phyloP scores from a whole-genome alignment of 23 red algal genomes.

The Gracilaria gracilis region DNA sequence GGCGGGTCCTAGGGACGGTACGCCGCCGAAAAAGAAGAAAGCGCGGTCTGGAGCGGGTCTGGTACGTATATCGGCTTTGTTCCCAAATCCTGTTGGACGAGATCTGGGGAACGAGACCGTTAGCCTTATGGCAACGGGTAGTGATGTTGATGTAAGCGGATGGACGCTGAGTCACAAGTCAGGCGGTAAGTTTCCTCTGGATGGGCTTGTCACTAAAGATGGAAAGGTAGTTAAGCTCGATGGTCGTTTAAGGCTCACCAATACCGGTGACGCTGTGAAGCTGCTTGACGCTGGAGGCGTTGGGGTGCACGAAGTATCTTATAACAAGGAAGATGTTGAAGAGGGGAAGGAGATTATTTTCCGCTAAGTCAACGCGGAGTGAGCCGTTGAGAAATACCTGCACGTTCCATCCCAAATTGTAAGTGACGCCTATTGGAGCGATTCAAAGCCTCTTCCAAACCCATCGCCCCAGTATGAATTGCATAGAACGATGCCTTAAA shows the following conservation, averaged over 20 bases:
- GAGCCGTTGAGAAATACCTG: too few species aligned
- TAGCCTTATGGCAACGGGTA: background rate
- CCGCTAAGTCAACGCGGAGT: too few species aligned
- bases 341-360: background rate
- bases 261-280: slow-evolving; percentile 15
- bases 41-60: background rate
- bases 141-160: slow-evolving; percentile 16
- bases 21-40: background rate
- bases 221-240: slow-evolving; percentile 9
- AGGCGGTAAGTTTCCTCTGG: background rate
- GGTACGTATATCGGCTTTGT: background rate
- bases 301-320: slow-evolving; percentile 19
- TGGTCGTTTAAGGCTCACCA: background rate
- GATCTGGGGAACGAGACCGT: slow-evolving; percentile 43
- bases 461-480: too few species aligned
- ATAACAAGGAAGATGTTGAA: background rate
- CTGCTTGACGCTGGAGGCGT: background rate
- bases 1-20: background rate
- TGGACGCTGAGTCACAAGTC: background rate
- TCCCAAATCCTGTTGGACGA: slow-evolving; percentile 37
- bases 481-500: too few species aligned
- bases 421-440: too few species aligned
- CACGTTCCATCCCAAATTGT: too few species aligned
- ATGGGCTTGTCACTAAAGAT: background rate
- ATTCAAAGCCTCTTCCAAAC: too few species aligned